Evolutionary conservation across 2,329 filamentous ascomycete species (phyloP).

Genomic region (Exophiala xenobiotica): DNA sequence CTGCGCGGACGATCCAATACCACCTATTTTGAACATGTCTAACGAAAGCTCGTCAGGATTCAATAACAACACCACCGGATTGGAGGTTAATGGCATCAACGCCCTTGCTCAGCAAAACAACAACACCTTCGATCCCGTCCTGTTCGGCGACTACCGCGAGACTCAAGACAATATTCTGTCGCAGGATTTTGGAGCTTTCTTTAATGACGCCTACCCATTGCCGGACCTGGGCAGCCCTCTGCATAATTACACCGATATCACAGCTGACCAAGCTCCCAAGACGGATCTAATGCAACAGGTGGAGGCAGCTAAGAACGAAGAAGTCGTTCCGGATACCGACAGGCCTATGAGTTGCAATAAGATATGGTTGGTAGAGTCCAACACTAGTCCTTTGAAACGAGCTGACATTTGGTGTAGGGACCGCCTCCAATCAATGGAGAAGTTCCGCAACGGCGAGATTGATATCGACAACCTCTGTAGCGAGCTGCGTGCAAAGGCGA

Average conservation of each 20-base stretch:
- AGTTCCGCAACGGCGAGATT: slow-evolving; percentile 85
- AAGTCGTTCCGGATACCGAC: slow-evolving; percentile 63
- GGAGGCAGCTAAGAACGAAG: slow-evolving; percentile 71
- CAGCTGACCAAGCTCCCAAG: slow-evolving; percentile 50
- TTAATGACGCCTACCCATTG: slow-evolving; percentile 74
- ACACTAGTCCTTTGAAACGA: slow-evolving; percentile 8
- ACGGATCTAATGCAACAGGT: slow-evolving; percentile 75
- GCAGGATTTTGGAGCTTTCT: slow-evolving; percentile 69
- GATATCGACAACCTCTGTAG: slow-evolving; percentile 91
- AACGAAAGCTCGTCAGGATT: slow-evolving; percentile 25
- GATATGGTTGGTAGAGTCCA: slow-evolving; percentile 70
- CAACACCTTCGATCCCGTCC: slow-evolving; percentile 77
- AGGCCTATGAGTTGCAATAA: slow-evolving; percentile 81
- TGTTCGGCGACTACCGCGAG: slow-evolving; percentile 91
- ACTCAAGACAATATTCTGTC: slow-evolving; percentile 77
- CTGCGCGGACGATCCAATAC: slow-evolving; percentile 35
- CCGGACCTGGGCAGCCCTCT: slow-evolving; percentile 78
- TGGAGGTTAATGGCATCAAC: slow-evolving; percentile 52
- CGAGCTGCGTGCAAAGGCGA: slow-evolving; percentile 91
- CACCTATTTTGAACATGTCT: slow-evolving; percentile 34
- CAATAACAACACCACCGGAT: slow-evolving; percentile 21
- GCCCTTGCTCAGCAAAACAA: slow-evolving; percentile 25
- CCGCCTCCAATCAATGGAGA: slow-evolving; percentile 80
- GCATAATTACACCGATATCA: slow-evolving; percentile 54
- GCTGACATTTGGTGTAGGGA: slow-evolving; percentile 66